These are phyloP conservation scores for Coelastrella sp. DNA, from an alignment of 139 green algal genomes.

Conservation along the genomic window DNA sequence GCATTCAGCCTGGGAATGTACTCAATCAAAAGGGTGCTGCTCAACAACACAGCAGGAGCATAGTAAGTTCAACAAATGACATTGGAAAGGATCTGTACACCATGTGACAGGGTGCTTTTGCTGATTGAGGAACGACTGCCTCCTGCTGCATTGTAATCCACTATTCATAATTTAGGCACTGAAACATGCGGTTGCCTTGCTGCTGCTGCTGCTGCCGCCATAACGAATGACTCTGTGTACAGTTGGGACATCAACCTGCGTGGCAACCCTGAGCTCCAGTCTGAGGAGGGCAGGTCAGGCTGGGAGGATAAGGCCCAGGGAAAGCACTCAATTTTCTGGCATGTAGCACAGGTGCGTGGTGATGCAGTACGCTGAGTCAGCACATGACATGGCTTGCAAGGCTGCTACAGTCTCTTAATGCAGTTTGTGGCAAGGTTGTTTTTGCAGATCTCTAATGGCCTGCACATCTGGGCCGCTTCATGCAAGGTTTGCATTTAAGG, in stretches of 20 bases:
- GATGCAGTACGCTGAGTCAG: background rate
- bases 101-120: background rate
- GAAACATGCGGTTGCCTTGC: background rate
- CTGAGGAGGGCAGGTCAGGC: background rate
- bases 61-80: background rate
- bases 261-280: constrained; percentile 10
- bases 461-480: background rate
- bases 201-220: constrained; percentile 2
- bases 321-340: constrained; percentile 32
- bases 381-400: background rate
- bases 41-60: constrained; percentile 21
- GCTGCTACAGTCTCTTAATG: background rate
- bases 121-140: background rate
- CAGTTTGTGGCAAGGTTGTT: background rate
- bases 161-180: background rate
- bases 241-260: constrained; percentile 21
- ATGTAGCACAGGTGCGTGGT: constrained; percentile 23
- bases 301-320: background rate
- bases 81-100: background rate
- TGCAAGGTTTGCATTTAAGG: background rate
- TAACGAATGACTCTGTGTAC: background rate
- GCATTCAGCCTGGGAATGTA: background rate
- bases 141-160: background rate
- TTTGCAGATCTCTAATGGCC: background rate
- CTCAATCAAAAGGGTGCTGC: background rate